Evolutionary conservation across 306 rosid genomes (phyloP), one percentile per base, ranked within the genome.

Genomic region (Prosopis cineraria): DNA sequence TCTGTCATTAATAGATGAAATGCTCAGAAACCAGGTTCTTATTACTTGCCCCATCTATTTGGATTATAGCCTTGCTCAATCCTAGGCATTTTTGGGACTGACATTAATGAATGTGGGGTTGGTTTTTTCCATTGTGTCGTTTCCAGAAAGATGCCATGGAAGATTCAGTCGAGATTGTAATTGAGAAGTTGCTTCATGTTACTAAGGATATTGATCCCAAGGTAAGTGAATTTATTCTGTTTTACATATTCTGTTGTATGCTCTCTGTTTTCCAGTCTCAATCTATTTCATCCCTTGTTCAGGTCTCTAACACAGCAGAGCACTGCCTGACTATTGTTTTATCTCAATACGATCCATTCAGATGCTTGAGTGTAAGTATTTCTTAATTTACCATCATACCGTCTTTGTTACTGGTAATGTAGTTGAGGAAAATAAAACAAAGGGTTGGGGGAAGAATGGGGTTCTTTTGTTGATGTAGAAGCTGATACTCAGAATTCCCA

Each of bases 281-380:
- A 78, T 58, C 60, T 62, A 20, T 82, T 67, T 25, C 50, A 48
- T 56, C 82, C 75, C 19, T 44, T 80, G 33, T 85, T 73, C 81
- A 93, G 99, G 97, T 96, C 70, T 90, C 99, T 74, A 96, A 75
- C 87, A 98, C 93, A 85, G 95, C 98, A 12, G 98, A 96, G 85
- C 97, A 85, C 85, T 93, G 97, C 93, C 86, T 96, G 96, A 93
- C 87, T 41, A 55, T 89, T 79, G 93, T 91, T 53, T 79, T 96
- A 74, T 87, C 91, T 63, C 97, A 87, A 83, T 93, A 91, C 70
- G 99, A 96, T 86, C 96, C 97, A 52, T 93, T 96, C 96, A 78
- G 97, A 88, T 91, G 99, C 85, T 85, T 96, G 81, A 93, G 94
- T 75, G 98, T 96, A 90, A 11, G 99, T 83, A 29, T 73, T 78